Base-by-base conservation (phyloP, 1,139 yeast species). In the Zygosaccharomyces sapae region DNA sequence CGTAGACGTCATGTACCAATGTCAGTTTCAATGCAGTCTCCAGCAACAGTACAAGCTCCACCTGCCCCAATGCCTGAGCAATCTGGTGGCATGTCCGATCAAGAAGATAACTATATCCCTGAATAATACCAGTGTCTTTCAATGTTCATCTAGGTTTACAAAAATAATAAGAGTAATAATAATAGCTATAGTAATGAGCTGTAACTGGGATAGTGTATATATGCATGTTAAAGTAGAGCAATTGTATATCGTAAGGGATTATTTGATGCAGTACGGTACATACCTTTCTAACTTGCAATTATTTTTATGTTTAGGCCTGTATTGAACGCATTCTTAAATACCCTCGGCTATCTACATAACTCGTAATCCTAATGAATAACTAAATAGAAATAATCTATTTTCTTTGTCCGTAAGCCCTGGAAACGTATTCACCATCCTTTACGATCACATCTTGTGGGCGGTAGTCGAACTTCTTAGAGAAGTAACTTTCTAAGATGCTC, bases 51-150 rank as follows among this genome's bases (percentile, higher is more conserved):
- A 4, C 49, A 46, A 22, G 48, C 50, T n/a, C 52, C 55, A 4
- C 51, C 51, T 30, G 50, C 55, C 1, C 48, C 25, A 22, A 22
- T 53, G 51, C 40, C 48, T n/a, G 47, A 43, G 16, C 43, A 51
- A 8, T 16, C 33, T 19, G 41, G 43, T 8, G 39, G 41, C 13
- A 31, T 19, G 7, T 49, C 50, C 31, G 52, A 50, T 13, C 51
- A 50, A 19, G 57, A 51, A 31, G 59, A 55, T 47, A 51, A 47
- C 37, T 55, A 55, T 34, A 43, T 55, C 8, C 58, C 58, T n/a
- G 47, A 54, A 37, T 55, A 43, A 45, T n/a, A n/a, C n/a, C n/a
- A n/a, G n/a, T n/a, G n/a, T n/a, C n/a, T n/a, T n/a, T n/a, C n/a
- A n/a, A n/a, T n/a, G n/a, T n/a, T n/a, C n/a, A n/a, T n/a, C n/a